Conservation (phyloP, 768 basidiomycete species). For the Boletus barrowsii region DNA sequence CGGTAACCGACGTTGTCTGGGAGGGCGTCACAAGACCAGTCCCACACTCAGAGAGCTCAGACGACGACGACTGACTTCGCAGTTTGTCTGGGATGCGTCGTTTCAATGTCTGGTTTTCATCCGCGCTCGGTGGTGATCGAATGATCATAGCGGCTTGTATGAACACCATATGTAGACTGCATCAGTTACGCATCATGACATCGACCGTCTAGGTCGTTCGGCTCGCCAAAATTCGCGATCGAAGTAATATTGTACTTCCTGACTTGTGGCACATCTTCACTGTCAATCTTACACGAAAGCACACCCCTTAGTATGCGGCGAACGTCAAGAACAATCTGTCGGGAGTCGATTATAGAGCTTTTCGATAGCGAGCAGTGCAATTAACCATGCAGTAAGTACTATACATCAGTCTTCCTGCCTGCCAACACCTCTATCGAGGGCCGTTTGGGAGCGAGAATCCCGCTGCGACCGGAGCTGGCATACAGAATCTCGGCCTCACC, state of each 20-base stretch:
- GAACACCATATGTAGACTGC: too few relatives aligned
- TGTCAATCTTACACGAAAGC: neutral
- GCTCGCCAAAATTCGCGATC: too few relatives aligned
- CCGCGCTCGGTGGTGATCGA: neutral
- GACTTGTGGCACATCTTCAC: too few relatives aligned
- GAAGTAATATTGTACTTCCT: too few relatives aligned
- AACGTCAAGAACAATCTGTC: neutral
- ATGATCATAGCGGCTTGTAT: neutral
- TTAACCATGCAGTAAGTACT: constrained; percentile 24
- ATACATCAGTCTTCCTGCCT: constrained; percentile 24
- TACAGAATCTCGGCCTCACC: constrained; percentile 65
- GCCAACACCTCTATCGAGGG: constrained; percentile 25
- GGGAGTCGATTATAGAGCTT: neutral
- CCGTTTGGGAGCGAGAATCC: constrained; percentile 32
- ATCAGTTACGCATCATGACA: too few relatives aligned
- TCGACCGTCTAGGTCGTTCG: too few relatives aligned
- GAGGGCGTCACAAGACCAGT: constrained; percentile 8
- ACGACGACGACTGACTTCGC: neutral
- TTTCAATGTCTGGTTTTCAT: neutral
- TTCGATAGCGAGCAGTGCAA: constrained; percentile 20
- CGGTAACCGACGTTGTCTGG: constrained; percentile 17
- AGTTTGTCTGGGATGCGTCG: neutral
- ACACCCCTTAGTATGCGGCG: neutral
- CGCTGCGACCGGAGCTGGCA: constrained; percentile 63
- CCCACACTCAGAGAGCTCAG: neutral